Conservation (phyloP, 352 stramenopile species). For the Phytophthora cryptogea region DNA sequence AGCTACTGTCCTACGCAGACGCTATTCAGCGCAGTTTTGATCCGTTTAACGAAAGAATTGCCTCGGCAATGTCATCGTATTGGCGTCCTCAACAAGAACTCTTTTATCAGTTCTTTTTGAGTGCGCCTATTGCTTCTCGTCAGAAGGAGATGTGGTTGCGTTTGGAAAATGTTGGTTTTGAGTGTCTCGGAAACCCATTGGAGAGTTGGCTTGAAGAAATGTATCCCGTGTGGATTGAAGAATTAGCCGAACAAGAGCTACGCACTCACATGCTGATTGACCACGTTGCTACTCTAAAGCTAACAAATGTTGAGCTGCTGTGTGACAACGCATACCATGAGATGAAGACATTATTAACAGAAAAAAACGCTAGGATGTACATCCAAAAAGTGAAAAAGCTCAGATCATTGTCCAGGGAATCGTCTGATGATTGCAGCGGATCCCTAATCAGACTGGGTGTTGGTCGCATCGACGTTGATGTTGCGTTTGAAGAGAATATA, state of each 20-base stretch:
- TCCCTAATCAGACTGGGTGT: slow-evolving; percentile 41
- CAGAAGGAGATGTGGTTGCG: slow-evolving; percentile 56
- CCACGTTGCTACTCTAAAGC: slow-evolving; percentile 54
- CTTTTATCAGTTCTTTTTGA: slow-evolving; percentile 72
- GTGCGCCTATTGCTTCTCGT: slow-evolving; percentile 35
- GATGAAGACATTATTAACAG: slow-evolving; percentile 49
- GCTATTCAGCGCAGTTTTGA: slow-evolving; percentile 36
- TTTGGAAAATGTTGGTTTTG: slow-evolving; percentile 43
- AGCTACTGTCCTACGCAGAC: slow-evolving; percentile 34
- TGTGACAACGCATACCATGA: slow-evolving; percentile 40
- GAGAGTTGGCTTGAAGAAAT: slow-evolving; percentile 74
- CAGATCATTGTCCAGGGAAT: slow-evolving; percentile 11
- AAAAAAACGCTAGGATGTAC: slow-evolving; percentile 71
- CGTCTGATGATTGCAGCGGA: slow-evolving; percentile 5
- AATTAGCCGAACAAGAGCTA: slow-evolving; percentile 67
- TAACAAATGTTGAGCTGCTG: slow-evolving; percentile 59
- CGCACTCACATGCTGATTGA: slow-evolving; percentile 66
- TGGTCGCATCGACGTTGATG: slow-evolving; percentile 36
- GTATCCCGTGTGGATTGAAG: slow-evolving; percentile 77
- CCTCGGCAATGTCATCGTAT: slow-evolving; percentile 22
- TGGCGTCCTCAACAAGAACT: slow-evolving; percentile 70
- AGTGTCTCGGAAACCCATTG: slow-evolving; percentile 55
- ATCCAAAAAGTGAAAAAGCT: slow-evolving; percentile 57
- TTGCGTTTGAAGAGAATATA: slow-evolving; percentile 50
- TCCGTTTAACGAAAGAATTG: slow-evolving; percentile 36